Percentiles rank a stretch among this genome's conserved stretches.
Evolutionary conservation across 305 asterid genomes (phyloP).

Genomic region (Fraxinus ornus): DNA sequence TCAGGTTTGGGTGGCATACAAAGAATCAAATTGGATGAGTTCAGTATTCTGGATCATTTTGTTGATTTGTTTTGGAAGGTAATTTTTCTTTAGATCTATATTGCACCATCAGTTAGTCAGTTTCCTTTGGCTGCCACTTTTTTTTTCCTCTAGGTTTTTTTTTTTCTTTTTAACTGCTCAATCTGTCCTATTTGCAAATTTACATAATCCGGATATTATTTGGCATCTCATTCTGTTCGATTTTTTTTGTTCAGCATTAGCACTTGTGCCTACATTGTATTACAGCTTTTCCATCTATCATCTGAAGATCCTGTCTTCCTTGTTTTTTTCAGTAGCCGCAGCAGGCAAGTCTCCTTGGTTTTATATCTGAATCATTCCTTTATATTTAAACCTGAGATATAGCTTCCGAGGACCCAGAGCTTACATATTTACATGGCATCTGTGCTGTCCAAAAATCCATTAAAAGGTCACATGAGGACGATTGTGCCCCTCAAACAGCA

Average conservation of each 20-base stretch:
- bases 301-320: slow-evolving; percentile 54
- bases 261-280: slow-evolving; percentile 60
- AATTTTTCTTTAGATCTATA: not conserved
- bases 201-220: not conserved
- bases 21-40: slow-evolving; percentile 57
- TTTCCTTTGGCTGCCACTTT: not conserved
- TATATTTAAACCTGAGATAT: not conserved
- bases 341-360: slow-evolving; percentile 53
- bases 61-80: slow-evolving; percentile 82
- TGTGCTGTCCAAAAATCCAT: not conserved
- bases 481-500: not conserved
- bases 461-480: not conserved
- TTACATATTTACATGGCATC: not conserved
- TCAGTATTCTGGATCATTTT: slow-evolving; percentile 61
- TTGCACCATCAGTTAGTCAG: not conserved
- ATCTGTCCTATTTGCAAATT: not conserved
- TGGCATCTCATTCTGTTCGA: not conserved
- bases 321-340: slow-evolving; percentile 53
- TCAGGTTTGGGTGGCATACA: slow-evolving; percentile 89
- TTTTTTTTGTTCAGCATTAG: slow-evolving; percentile 42
- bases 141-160: not conserved
- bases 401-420: not conserved
- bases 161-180: not conserved
- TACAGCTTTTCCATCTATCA: slow-evolving; percentile 58
- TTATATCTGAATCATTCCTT: not conserved